Conservation (phyloP, 768 basidiomycete genomes). For the Kwoniella mangroviensis region DNA sequence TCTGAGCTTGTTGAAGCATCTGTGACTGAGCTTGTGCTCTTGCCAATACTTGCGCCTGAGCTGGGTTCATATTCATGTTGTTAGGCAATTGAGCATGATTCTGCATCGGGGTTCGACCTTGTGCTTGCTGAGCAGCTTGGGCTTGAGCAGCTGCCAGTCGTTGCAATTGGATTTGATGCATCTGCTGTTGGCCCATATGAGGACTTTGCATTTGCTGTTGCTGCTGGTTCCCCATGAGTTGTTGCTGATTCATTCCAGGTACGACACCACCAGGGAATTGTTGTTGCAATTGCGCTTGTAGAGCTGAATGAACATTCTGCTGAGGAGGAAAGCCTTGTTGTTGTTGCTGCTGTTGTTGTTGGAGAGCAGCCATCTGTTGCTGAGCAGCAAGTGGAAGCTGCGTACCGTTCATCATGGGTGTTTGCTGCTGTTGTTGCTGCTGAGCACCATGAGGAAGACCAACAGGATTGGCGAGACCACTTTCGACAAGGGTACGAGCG, state of each 20-base stretch:
- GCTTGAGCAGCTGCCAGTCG: conserved; percentile 34
- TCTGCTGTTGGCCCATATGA: conserved; percentile 20
- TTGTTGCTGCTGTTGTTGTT: conserved; percentile 39
- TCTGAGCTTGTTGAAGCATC: conserved; percentile 26
- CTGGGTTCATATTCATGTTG: conserved; percentile 8
- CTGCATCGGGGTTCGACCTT: conserved; percentile 19
- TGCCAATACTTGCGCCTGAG: conserved; percentile 15
- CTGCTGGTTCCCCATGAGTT: conserved; percentile 3
- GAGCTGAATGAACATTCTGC: conserved; percentile 17
- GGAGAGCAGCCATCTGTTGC: conserved; percentile 36
- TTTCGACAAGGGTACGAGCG: conserved; percentile 32
- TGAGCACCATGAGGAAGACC: conserved; percentile 18
- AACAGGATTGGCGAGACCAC: conserved; percentile 27
- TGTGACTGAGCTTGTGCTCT: conserved; percentile 36
- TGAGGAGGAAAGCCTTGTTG: conserved; percentile 18
- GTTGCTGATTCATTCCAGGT: conserved; percentile 16
- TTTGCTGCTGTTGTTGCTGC: conserved; percentile 24
- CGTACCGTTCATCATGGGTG: conserved; percentile 31
- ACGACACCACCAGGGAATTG: conserved; percentile 25
- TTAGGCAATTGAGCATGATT: conserved; percentile 20
- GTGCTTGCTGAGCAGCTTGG: conserved; percentile 26
- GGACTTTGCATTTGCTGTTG: conserved; percentile 29
- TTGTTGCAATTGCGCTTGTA: conserved; percentile 28
- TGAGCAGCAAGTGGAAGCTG: conserved; percentile 35
- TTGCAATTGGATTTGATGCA: conserved; percentile 29